Base-by-base conservation (phyloP, 805 yeast genomes). In the Debaryomyces prosopidis region DNA sequence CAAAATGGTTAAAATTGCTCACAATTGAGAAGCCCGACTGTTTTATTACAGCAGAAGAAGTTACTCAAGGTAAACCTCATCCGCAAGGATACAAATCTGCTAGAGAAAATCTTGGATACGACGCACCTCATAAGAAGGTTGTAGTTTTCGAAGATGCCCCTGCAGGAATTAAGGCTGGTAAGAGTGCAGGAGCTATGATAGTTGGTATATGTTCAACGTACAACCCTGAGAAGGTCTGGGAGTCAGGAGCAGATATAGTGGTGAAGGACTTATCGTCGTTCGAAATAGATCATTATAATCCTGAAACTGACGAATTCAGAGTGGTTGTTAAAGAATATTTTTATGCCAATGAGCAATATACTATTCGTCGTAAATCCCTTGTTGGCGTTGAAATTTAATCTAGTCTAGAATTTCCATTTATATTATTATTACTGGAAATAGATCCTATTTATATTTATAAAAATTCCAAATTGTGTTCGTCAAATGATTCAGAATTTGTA, bases 271-370 rank as follows among this genome's bases (percentile, higher is more conserved):
- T 60, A 49, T 52, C 62, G 11, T 51, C 58, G 12, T 57, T 60
- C 46, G 49, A 58, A 53, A 52, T 60, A 36, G 57, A 59, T 23
- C 53, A 47, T 16, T 60, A 58, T 58, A 54, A 59, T 46, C 53
- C 56, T 16, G 61, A 53, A 28, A 65, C 70, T 11, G 69, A 66
- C 37, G 66, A 60, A 55, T 65, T 66, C 58, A 66, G 59, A 59
- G 66, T 66, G 40, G 50, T 55, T 19, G 69, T 66, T 11, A 42
- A 47, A 18, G 61, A 66, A 40, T 66, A 65, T 60, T 66, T 60
- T 59, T 66, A 57, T 50, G 70, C 70, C 47, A 58, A 60, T 53
- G 67, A 62, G 31, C 65, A 65, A 51, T 63, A 50, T 47, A 63
- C 65, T 26, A 35, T 27, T 30, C 40, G 49, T 16, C 44, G 39